Base-by-base conservation (phyloP, 1,139 yeast genomes). In the Scheffersomyces illinoinensis region DNA sequence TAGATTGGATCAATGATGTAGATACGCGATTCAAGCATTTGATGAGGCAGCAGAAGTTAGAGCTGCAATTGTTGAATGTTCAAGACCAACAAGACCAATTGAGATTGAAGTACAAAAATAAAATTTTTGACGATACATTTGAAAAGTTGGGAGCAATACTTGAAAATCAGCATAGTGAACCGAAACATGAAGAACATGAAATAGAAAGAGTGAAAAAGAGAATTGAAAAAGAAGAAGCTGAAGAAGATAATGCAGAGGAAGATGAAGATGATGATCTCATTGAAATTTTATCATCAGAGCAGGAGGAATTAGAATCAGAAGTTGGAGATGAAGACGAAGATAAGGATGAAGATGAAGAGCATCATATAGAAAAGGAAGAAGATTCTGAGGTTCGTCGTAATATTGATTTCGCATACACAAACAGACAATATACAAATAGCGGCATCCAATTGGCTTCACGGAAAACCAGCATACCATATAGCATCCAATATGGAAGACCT, bases 1-100 rank as follows among this genome's bases (percentile, higher is more conserved):
- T 83, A 10, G 68, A 73, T 23, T 87, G 90, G 90, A 80, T 87
- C 46, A 78, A 79, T 53, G 74, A 78, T 5, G 70, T 86, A 53
- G 81, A 82, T 56, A 58, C 63, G 4, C 75, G 85, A 57, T 85
- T 85, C 4, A 69, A 74, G 55, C 59, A 68, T 1, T 76, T 83
- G 5, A 68, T 84, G 33, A 70, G 75, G 47, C 64, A 71, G 3
- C 82, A 85, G 68, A 72, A 19, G 69, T 72, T 24, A 83, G 82
- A 54, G 78, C 79, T 60, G 51, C 47, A 56, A n/a, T 63, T 64
- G 46, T 74, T 82, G 47, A 70, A 75, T 14, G 66, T 70, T 43
- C 72, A 74, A 50, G 68, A 73, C n/a, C 33, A 23, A 54, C 72
- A 74, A 49, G 79, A 78, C 23, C 68, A 67, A 51, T 66, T 70